phyloP scores from a whole-genome alignment of 192 early-diverging fungal genomes.

The Coemansia reversa region DNA sequence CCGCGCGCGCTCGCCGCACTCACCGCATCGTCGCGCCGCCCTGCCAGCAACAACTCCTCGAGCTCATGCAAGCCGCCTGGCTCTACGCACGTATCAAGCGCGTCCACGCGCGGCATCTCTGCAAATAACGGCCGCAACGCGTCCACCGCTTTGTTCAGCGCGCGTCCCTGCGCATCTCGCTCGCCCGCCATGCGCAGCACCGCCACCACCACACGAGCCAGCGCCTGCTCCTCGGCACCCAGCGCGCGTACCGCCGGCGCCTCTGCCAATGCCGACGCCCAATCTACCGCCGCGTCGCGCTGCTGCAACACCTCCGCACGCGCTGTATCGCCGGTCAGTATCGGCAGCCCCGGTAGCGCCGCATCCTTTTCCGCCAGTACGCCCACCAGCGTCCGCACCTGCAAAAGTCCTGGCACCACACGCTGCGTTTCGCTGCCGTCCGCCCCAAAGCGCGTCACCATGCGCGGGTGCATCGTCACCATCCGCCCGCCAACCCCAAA shows the following conservation, averaged over 20 bases:
- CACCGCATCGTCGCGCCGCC: constrained; percentile 48
- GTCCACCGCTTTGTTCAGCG: constrained; percentile 31
- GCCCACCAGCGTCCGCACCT: constrained; percentile 53
- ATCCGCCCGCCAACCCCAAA: constrained; percentile 79
- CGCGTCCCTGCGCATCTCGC: constrained; percentile 13
- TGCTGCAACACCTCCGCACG: constrained; percentile 59
- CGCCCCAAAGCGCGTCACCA: constrained; percentile 58
- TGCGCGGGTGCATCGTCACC: constrained; percentile 65
- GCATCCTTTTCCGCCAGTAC: constrained; percentile 25
- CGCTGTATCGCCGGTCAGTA: constrained; percentile 66
- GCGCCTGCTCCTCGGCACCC: constrained; percentile 22
- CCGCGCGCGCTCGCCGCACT: constrained; percentile 47
- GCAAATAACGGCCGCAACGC: constrained; percentile 59
- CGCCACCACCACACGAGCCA: constrained; percentile 26
- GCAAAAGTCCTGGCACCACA: constrained; percentile 56
- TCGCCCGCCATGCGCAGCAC: constrained; percentile 25
- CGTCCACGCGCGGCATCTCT: constrained; percentile 1
- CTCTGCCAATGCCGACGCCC: constrained; percentile 23
- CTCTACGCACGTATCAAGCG: constrained; percentile 20
- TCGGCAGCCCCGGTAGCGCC: constrained; percentile 43
- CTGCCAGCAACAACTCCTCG: constrained; percentile 40
- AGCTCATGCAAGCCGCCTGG: constrained; percentile 27
- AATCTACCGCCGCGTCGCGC: constrained; percentile 35
- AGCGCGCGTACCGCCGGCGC: background rate
- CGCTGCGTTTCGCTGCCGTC: constrained; percentile 29